Percentiles rank a stretch among this genome's conserved stretches.
Evolutionary conservation across 306 rosid species (phyloP).

Genomic region (Boehmeria nivea): DNA sequence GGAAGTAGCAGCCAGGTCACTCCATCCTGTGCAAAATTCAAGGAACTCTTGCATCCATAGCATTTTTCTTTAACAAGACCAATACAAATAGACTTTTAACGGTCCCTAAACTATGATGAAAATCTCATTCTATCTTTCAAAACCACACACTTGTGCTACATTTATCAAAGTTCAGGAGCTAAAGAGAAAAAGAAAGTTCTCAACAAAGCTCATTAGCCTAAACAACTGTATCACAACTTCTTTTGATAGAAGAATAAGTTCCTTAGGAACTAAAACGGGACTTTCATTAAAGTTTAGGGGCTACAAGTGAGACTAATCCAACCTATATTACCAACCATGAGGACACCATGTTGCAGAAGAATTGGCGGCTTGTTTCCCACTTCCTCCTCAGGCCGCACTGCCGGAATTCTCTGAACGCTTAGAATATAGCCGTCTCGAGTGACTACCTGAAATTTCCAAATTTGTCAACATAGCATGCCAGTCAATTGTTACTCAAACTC

Average conservation of each 20-base stretch:
- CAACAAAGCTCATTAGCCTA: no score
- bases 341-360: conserved; percentile 67
- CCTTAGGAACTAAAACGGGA: background rate
- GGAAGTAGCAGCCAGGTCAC: conserved; percentile 72
- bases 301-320: background rate
- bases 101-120: background rate
- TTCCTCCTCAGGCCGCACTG: conserved; percentile 26
- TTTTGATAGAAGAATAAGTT: background rate
- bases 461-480: background rate
- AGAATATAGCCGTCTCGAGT: conserved; percentile 67
- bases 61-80: background rate
- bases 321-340: conserved; percentile 41
- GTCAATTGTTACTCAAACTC: background rate
- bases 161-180: no score
- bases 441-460: conserved; percentile 45
- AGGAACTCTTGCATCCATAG: background rate
- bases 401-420: conserved; percentile 59
- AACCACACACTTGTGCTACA: no score
- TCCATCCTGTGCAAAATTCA: conserved; percentile 20
- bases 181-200: no score
- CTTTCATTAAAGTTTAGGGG: background rate
- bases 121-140: background rate
- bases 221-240: no score
- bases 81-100: background rate
- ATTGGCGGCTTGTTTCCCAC: conserved; percentile 37